phyloP scores from a whole-genome alignment of 1,139 yeast genomes.

The Kurtzmaniella quercitrusa region DNA sequence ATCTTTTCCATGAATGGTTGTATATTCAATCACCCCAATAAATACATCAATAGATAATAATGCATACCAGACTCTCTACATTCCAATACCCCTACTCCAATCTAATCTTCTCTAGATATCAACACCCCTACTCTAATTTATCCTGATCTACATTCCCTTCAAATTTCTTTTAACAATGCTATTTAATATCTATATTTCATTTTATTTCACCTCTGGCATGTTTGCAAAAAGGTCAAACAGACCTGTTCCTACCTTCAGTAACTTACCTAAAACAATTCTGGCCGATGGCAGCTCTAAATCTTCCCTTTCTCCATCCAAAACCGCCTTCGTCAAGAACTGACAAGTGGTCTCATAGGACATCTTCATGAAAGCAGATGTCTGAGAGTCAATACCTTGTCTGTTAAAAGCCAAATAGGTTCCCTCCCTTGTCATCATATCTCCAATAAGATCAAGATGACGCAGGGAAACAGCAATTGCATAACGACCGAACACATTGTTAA shows the following conservation, averaged over 20 bases:
- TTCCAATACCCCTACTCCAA: no score
- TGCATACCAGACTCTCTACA: no score
- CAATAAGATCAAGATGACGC: conserved; percentile 94
- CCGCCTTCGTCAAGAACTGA: conserved; percentile 95
- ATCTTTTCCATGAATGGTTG: no score
- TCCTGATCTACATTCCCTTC: no score
- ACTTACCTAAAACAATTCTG: conserved; percentile 89
- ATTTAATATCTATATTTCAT: conserved; percentile 1
- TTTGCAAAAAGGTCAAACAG: conserved; percentile 82
- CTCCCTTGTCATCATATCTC: conserved; percentile 99
- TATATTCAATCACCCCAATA: no score
- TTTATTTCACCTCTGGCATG: conserved; percentile 36
- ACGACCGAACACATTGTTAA: conserved; percentile 91
- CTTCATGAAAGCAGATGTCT: conserved; percentile 95
- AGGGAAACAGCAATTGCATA: conserved; percentile 91
- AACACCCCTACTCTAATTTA: no score
- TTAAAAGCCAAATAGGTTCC: conserved; percentile 95
- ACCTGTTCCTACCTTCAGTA: conserved; percentile 94
- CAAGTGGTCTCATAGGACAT: conserved; percentile 99
- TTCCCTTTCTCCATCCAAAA: conserved; percentile 87
- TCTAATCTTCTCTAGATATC: no score
- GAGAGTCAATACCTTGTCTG: conserved; percentile 95
- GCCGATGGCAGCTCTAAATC: conserved; percentile 90
- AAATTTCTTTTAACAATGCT: conserved; percentile 1
- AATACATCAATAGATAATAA: no score